These are phyloP conservation scores for Hansfordia pulvinata DNA, from an alignment of 2,329 filamentous ascomycete genomes.

Conservation along the genomic window DNA sequence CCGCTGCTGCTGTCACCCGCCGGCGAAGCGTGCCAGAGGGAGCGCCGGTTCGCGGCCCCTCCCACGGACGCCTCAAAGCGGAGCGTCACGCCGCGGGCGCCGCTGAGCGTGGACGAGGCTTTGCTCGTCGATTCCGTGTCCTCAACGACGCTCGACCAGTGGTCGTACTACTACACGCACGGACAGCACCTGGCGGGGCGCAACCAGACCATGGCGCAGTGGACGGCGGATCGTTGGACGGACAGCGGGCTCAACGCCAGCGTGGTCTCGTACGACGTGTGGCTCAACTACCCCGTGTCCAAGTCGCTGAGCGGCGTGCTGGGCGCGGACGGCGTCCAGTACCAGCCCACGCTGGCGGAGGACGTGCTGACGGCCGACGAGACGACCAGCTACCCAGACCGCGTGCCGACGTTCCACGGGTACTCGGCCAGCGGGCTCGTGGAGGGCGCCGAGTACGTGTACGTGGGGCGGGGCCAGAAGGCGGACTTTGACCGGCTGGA, in stretches of 20 bases:
- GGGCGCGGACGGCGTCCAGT: slow-evolving; percentile 31
- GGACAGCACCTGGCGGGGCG: slow-evolving; percentile 16
- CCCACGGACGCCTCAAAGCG: too few relatives aligned
- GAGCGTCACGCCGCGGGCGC: slow-evolving; percentile 8
- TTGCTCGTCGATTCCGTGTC: slow-evolving; percentile 13
- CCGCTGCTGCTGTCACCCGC: too few relatives aligned
- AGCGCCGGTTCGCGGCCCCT: too few relatives aligned
- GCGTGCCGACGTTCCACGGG: slow-evolving; percentile 70
- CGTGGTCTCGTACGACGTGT: slow-evolving; percentile 15
- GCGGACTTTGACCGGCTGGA: slow-evolving; percentile 60
- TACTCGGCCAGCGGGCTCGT: slow-evolving; percentile 72
- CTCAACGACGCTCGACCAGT: slow-evolving; percentile 14
- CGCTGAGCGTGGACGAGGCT: slow-evolving; percentile 12
- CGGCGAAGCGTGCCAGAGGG: too few relatives aligned
- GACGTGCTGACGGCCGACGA: slow-evolving; percentile 59
- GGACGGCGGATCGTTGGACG: slow-evolving; percentile 15
- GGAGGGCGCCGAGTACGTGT: slow-evolving; percentile 62
- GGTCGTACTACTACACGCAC: slow-evolving; percentile 19
- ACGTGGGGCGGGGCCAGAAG: slow-evolving; percentile 64
- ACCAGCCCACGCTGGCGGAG: slow-evolving; percentile 57
- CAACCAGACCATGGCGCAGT: slow-evolving; percentile 16
- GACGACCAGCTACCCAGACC: slow-evolving; percentile 53
- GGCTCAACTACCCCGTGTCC: slow-evolving; percentile 35
- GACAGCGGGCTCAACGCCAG: slow-evolving; percentile 16
- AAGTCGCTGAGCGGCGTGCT: slow-evolving; percentile 31